Evolutionary conservation across 139 green algal species (phyloP), one percentile per base, ranked within the genome.

Genomic region (Picochlorum sp.): DNA sequence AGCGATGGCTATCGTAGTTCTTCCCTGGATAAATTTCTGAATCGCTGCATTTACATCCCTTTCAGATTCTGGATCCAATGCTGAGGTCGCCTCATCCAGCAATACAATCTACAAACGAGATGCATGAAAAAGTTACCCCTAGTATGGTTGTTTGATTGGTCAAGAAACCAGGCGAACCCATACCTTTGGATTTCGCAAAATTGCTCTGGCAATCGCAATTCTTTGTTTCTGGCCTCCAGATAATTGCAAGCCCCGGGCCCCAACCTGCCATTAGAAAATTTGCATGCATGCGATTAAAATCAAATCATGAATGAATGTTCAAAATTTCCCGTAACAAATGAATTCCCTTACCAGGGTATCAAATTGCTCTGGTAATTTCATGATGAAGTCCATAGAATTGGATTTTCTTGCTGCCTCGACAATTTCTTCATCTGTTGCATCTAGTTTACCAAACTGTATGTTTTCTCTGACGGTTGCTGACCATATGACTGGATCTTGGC

Each of bases 401-500:
- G 76, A 71, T 24, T 73, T 61, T 49, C 29, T 16, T 1, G 70
- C 61, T 13, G 66, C 33, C 1, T n/a, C 45, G 32, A 68, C 54
- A 13, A 83, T 67, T 8, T 87, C 78, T n/a, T 78, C 78, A 18
- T 64, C 29, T 0, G 50, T 74, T 6, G 89, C 89, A 0, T 55
- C 41, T 51, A 85, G 67, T 14, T 77, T 65, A 18, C 86, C 88
- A 52, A 93, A 94, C 33, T 72, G 53, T 49, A 94, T 94, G 72
- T 96, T 94, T 72, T 95, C 86, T 33, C 74, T 78, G 33, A 98
- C 89, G 36, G 74, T 92, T 55, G 95, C 91, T 60, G 96, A 96
- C 83, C 97, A 98, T 5, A 98, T 76, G 30, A 94, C 82, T 69
- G 91, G 78, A 75, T 96, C 88, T 72, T 95, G 87, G 5, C 73